A percentile compares a stretch with the other conserved stretches of the same genome.
phyloP scores from a whole-genome alignment of 1,284 basidiomycete species.

The Sporisorium iseilematis-ciliati region DNA sequence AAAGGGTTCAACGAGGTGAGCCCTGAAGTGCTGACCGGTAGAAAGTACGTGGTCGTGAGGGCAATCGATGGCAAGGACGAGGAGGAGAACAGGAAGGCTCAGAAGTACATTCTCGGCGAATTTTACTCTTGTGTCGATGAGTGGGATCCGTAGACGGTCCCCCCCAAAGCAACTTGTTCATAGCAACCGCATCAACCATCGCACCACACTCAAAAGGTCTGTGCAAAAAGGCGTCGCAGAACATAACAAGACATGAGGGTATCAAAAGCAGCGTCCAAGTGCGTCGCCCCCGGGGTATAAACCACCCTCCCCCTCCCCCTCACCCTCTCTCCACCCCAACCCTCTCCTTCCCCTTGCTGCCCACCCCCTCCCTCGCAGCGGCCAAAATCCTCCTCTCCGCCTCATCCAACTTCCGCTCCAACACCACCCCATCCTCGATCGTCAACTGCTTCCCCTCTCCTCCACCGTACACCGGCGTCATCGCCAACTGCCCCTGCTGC shows the following conservation, averaged over 20 bases:
- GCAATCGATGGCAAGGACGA: conserved; percentile 62
- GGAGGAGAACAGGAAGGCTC: conserved; percentile 80
- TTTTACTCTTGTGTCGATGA: conserved; percentile 87
- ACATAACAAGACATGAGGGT: too few species aligned
- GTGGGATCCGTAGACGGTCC: conserved; percentile 72
- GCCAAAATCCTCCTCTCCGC: conserved; percentile 12
- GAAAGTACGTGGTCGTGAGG: conserved; percentile 85
- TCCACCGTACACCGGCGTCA: neutral
- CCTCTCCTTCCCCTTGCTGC: neutral
- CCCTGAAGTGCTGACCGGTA: conserved; percentile 80
- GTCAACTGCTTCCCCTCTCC: neutral
- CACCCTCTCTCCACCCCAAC: neutral
- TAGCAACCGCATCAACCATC: neutral
- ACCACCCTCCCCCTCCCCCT: too few species aligned
- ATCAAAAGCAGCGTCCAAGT: too few species aligned
- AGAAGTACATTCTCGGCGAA: conserved; percentile 83
- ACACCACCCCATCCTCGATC: conserved; percentile 7
- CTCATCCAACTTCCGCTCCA: conserved; percentile 15
- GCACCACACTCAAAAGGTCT: neutral
- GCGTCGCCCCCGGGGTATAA: too few species aligned
- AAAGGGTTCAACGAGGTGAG: conserved; percentile 73
- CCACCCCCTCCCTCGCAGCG: conserved; percentile 1
- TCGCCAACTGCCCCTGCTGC: neutral
- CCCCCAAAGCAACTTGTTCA: too few species aligned
- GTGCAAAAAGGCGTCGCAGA: neutral